phyloP scores from a whole-genome alignment of 2,329 filamentous ascomycete genomes.

The Rhynchosporium secalis region DNA sequence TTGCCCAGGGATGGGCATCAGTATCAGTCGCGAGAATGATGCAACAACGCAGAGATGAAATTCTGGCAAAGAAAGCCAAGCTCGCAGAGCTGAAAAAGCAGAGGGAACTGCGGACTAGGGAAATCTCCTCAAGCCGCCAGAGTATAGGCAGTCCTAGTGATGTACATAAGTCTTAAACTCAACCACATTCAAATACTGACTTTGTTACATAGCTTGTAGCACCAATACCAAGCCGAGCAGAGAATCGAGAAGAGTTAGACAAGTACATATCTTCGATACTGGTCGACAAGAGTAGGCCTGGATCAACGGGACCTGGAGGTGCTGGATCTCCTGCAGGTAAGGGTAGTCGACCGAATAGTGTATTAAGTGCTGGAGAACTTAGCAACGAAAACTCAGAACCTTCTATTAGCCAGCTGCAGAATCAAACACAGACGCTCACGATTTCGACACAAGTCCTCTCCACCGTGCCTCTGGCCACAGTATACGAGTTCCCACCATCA shows the following conservation, averaged over 20 bases:
- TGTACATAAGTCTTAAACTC: constrained; percentile 51
- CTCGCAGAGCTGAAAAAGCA: constrained; percentile 94
- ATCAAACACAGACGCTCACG: constrained; percentile 44
- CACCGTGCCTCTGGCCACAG: constrained; percentile 70
- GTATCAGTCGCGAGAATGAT: constrained; percentile 44
- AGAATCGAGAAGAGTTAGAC: constrained; percentile 76
- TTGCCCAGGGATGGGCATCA: constrained; percentile 34
- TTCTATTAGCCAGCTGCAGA: constrained; percentile 43
- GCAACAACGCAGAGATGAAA: constrained; percentile 88
- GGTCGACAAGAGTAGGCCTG: constrained; percentile 69
- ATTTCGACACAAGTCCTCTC: constrained; percentile 64
- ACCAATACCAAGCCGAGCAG: constrained; percentile 68
- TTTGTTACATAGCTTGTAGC: constrained; percentile 57
- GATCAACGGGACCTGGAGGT: constrained; percentile 63
- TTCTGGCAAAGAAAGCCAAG: constrained; percentile 93
- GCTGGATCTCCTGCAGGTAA: constrained; percentile 65
- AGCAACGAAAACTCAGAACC: constrained; percentile 72
- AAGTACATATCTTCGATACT: constrained; percentile 81
- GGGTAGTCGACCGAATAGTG: constrained; percentile 81
- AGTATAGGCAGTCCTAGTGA: constrained; percentile 69
- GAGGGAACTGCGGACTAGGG: constrained; percentile 77
- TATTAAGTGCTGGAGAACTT: constrained; percentile 77
- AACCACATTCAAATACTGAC: constrained; percentile 36
- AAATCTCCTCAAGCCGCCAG: constrained; percentile 68
- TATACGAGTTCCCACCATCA: constrained; percentile 78